Evolutionary conservation across 148 eudicot genomes (phyloP).

Genomic region (Persicaria maculosa): DNA sequence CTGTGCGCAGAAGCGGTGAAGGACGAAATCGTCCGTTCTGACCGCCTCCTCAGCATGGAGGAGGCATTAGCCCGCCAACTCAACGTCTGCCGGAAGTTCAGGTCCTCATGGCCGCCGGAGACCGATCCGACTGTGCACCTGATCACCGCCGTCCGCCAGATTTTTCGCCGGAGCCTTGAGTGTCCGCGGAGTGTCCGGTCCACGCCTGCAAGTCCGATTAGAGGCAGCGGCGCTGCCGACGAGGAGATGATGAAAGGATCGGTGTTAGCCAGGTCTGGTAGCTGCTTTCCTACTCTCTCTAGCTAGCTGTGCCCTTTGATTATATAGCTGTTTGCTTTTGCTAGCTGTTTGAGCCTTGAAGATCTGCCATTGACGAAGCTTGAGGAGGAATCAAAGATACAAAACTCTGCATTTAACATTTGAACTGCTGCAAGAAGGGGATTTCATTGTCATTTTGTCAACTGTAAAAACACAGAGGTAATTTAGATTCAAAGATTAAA

Average conservation of each 20-base stretch:
- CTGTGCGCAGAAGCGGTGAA: conserved; percentile 79
- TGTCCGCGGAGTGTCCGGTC: conserved; percentile 53
- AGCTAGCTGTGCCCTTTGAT: neutral
- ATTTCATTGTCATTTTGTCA: neutral
- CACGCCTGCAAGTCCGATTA: conserved; percentile 62
- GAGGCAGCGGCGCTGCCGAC: conserved; percentile 7
- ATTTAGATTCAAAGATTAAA: neutral
- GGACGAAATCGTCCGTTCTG: conserved; percentile 46
- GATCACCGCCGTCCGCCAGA: conserved; percentile 58
- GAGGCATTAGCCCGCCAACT: conserved; percentile 47
- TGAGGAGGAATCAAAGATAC: neutral
- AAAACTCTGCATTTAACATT: neutral
- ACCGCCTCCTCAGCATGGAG: conserved; percentile 53
- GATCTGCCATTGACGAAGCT: neutral
- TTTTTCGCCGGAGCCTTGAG: conserved; percentile 59
- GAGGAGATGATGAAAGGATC: conserved; percentile 9
- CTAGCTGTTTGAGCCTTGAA: neutral
- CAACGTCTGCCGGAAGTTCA: conserved; percentile 38
- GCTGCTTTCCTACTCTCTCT: conserved; percentile 44
- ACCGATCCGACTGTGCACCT: conserved; percentile 49
- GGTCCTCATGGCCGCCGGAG: conserved; percentile 31
- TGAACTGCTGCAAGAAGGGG: neutral
- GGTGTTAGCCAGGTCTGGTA: conserved; percentile 45
- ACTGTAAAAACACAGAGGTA: neutral
- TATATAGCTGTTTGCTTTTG: too few species aligned